Base-by-base conservation (phyloP, 163 green algal genomes). In the Coccomyxa subellipsoidea region DNA sequence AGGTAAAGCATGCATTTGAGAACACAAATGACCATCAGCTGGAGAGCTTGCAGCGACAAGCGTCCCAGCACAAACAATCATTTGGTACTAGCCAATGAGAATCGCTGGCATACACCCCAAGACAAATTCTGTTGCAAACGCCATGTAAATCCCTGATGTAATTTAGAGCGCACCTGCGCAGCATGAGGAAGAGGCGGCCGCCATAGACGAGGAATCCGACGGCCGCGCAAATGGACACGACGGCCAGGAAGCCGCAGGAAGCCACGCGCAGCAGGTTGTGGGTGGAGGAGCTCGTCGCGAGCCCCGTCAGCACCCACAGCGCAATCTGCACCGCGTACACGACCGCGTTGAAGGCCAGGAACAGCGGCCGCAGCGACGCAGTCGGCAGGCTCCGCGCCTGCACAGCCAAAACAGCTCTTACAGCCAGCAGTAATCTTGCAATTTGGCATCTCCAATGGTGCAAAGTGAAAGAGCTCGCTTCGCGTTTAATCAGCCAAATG, bases 161-260 rank as follows among this genome's bases (percentile, higher is more conserved):
- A n/a, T n/a, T n/a, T n/a, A 15, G 36, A 38, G 2, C 54, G 31
- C 29, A 83, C 79, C 69, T 72, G 81, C 96, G 90, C 84, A 99
- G 92, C 95, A 99, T 99, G 40, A 97, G 81, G 83, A 98, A 98
- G 32, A 99, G 92, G 47, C 95, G 90, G 37, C 95, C 93, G 37
- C 96, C 95, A 85, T 98, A 98, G 38, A 98, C 82, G 75, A 98
- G 76, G 85, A 98, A 98, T 77, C 93, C 95, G 15, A 87, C 85
- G 6, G 94, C 94, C 7, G 95, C 95, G 10, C 81, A 82, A 8
- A 96, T 59, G 15, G 90, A 96, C 38, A 98, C 93, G 37, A 90
- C 81, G 0, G 92, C 92, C 47, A 98, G 86, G 87, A 96, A 97
- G 37, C 86, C 84, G 80, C 91, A 92, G 7, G 87, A 92, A 7